A percentile compares a stretch with the other conserved stretches of the same genome.
Conservation (phyloP, 345 rosid genomes). For the Ceriops zippeliana region DNA sequence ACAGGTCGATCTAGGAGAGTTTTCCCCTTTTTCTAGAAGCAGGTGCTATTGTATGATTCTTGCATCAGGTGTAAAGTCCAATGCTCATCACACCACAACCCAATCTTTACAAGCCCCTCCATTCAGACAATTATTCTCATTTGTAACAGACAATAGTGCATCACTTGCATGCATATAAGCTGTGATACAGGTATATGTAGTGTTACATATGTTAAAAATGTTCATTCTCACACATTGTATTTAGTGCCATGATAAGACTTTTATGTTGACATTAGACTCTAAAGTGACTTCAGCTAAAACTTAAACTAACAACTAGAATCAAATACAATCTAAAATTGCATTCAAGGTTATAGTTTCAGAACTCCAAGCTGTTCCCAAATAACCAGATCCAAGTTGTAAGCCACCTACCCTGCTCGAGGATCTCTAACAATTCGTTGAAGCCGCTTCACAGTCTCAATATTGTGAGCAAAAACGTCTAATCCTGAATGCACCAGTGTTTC, state of each 20-base stretch:
- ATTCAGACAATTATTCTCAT: not conserved
- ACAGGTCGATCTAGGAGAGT: not conserved
- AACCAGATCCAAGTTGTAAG: not conserved
- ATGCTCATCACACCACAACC: not conserved
- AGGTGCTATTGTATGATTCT: not conserved
- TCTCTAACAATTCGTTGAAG: conserved; percentile 96
- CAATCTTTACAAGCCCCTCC: not conserved
- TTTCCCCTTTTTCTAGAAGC: too few relatives aligned
- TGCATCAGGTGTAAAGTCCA: not conserved
- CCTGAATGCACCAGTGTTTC: conserved; percentile 75
- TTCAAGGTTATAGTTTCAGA: too few relatives aligned
- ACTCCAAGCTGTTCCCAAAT: too few relatives aligned
- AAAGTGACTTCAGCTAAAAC: too few relatives aligned
- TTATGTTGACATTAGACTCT: too few relatives aligned
- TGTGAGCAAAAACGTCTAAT: conserved; percentile 94
- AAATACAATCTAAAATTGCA: too few relatives aligned
- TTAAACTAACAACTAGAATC: too few relatives aligned
- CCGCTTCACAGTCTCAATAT: conserved; percentile 87
- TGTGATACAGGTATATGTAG: not conserved
- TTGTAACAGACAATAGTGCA: not conserved
- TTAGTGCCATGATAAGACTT: too few relatives aligned
- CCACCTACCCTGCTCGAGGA: conserved; percentile 91
- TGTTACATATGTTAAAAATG: too few relatives aligned
- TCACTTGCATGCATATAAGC: not conserved
- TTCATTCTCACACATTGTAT: too few relatives aligned